Conservation (phyloP, 2,329 filamentous ascomycete species). For the Aspergillus pseudotamarii region DNA sequence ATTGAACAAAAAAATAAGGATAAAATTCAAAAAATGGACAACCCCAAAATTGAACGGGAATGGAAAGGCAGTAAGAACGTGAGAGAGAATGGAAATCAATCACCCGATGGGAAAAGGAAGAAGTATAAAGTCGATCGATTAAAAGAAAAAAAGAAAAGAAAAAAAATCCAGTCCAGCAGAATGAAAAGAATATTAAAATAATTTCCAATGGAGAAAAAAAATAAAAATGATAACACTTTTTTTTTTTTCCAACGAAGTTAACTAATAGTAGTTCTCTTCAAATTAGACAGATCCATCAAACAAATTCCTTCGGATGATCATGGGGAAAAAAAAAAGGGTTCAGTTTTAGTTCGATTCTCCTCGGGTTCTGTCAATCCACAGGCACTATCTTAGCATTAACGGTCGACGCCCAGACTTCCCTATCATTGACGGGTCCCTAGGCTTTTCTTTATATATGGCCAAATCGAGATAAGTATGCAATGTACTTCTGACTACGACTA, state of each 20-base stretch:
- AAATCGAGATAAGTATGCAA: neutral
- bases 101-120: neutral
- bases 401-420: slow-evolving; percentile 7
- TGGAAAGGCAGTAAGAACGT: slow-evolving; percentile 29
- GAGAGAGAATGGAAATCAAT: slow-evolving; percentile 8
- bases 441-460: slow-evolving; percentile 3
- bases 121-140: neutral
- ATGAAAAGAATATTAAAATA: neutral
- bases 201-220: neutral
- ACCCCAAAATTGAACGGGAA: slow-evolving; percentile 6
- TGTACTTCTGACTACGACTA: neutral
- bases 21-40: neutral
- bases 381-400: slow-evolving; percentile 9
- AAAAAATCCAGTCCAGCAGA: neutral
- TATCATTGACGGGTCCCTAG: slow-evolving; percentile 1
- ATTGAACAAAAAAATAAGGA: slow-evolving; percentile 8
- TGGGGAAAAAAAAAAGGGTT: slow-evolving; percentile 9
- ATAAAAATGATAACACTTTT: neutral
- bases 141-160: neutral
- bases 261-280: slow-evolving; percentile 7
- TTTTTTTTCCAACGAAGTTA: neutral
- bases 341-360: slow-evolving; percentile 10
- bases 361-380: slow-evolving; percentile 13
- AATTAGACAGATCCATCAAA: slow-evolving; percentile 7
- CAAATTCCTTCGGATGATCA: slow-evolving; percentile 10